A percentile compares a stretch with the other conserved stretches of the same genome.
phyloP scores from a whole-genome alignment of 75 land plant species.

The Pinus albicaulis region DNA sequence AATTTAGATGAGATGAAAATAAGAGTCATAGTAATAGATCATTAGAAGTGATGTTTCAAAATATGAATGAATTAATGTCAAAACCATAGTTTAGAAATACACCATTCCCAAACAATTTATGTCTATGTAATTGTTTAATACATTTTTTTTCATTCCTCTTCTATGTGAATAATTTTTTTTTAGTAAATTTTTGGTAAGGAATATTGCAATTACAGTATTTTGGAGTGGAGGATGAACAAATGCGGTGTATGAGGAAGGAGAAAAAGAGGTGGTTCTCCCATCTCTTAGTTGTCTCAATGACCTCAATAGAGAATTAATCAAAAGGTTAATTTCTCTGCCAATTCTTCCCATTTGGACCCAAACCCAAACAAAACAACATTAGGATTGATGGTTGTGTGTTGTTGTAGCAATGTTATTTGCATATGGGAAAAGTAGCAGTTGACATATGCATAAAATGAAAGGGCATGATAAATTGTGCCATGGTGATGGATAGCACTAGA shows the following conservation, averaged over 20 bases:
- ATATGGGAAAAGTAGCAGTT: constrained; percentile 97
- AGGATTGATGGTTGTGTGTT: background rate
- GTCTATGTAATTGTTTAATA: constrained; percentile 82
- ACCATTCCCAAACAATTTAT: constrained; percentile 56
- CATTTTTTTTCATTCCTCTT: background rate
- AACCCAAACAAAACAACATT: too few relatives aligned
- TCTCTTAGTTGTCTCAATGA: constrained; percentile 77
- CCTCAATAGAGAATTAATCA: constrained; percentile 24
- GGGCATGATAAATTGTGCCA: constrained; percentile 75
- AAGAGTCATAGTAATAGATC: background rate
- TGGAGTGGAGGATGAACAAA: constrained; percentile 55
- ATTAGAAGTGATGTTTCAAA: constrained; percentile 48
- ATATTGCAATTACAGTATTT: constrained; percentile 77
- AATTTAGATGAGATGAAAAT: too few relatives aligned
- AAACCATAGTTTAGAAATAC: constrained; percentile 59
- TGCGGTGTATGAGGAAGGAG: constrained; percentile 82
- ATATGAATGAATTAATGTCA: constrained; percentile 84
- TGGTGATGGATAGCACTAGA: constrained; percentile 59
- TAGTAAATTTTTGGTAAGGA: background rate
- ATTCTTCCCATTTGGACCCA: too few relatives aligned
- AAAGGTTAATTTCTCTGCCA: too few relatives aligned
- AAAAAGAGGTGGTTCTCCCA: constrained; percentile 86
- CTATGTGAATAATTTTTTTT: background rate
- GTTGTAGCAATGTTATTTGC: constrained; percentile 89
- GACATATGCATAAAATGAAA: constrained; percentile 89